Base-by-base conservation (phyloP, 2,329 filamentous ascomycete species). In the Pseudogymnoascus sp. region DNA sequence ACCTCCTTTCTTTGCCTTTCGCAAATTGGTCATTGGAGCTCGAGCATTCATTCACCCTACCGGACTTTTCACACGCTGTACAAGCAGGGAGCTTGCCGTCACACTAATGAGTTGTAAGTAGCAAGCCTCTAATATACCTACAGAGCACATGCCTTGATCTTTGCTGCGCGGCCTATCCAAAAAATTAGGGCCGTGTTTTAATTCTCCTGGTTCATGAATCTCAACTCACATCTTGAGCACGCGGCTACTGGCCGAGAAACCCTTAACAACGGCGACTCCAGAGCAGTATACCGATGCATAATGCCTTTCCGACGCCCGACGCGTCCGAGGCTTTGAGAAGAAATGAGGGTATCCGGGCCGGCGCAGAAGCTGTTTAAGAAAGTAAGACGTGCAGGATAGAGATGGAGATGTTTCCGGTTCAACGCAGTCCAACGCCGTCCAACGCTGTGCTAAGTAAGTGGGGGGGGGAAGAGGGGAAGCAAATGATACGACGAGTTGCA, bases 1-100 rank as follows among this genome's bases (percentile, higher is more conserved):
- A 86, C 86, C 93, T 97, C 71, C 93, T 83, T 74, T 97, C 95
- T 76, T 97, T 97, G 66, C 95, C 95, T 67, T 92, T 84, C 0
- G 93, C 93, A 76, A 97, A 97, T 74, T 97, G 92, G 73, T 97
- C 93, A 71, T 96, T 97, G 7, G 92, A 93, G 63, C 92, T 92
- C 6, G 92, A 96, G 75, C 95, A 99, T 73, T 96, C 92, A 65
- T 82, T 87, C 63, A 90, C 87, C 66, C 91, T 88, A 31, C 93
- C 92, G 13, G 91, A 91, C 76, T 92, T 93, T 76, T 97, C 93
- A 73, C 95, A 97, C 17, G 93, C 93, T 7, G 92, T 96, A 74
- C 95, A 99, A 7, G 93, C 92, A 10, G 95, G 95, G 38, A 97
- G 80, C 76, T 97, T 97, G 66, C 95, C 93, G 78, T 97, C 95